Conservation (phyloP, 2,329 filamentous ascomycete genomes). For the Botrytis medusae region DNA sequence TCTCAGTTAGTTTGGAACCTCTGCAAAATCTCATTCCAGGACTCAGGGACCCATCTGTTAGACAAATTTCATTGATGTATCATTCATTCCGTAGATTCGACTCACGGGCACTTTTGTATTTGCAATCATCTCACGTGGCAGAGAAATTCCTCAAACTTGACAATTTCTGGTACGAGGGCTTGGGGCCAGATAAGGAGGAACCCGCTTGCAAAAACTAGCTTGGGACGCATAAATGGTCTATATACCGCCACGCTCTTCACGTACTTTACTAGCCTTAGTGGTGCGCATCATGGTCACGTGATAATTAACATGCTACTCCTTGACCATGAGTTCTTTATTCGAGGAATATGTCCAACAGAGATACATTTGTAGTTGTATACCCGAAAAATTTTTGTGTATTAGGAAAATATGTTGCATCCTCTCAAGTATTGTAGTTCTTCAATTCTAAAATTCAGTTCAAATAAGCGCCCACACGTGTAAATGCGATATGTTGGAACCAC, state of each 20-base stretch:
- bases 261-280: neutral
- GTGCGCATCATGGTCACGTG: neutral
- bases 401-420: neutral
- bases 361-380: neutral
- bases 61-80: neutral
- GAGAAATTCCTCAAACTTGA: fast-evolving
- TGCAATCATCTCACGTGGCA: neutral
- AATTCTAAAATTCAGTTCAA: neutral
- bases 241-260: neutral
- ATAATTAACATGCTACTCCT: neutral
- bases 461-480: neutral
- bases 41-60: neutral
- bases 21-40: neutral
- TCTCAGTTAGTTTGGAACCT: neutral
- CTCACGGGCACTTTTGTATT: no score
- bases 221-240: neutral
- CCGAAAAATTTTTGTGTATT: neutral
- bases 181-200: neutral
- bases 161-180: neutral
- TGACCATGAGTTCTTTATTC: neutral
- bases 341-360: neutral
- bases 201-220: neutral
- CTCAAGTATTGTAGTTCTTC: neutral
- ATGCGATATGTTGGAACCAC: neutral
- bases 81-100: neutral